These are phyloP conservation scores for Dictyostelium purpureum DNA, from an alignment of 78 protist species.

Conservation along the genomic window DNA sequence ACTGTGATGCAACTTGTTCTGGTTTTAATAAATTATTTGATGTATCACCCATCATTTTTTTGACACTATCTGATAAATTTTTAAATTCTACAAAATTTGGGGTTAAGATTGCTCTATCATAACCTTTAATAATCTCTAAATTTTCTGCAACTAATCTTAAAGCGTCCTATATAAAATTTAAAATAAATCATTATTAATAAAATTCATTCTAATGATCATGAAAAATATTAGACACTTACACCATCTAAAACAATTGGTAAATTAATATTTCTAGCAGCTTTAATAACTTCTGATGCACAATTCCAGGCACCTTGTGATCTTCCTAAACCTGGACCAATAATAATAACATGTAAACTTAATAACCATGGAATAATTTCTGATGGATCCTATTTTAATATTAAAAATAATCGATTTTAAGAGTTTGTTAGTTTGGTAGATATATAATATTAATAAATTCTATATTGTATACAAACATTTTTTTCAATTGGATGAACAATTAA, in stretches of 20 bases:
- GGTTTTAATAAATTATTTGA: conserved; percentile 20
- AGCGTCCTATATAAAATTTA: conserved; percentile 80
- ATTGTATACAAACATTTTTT: conserved; percentile 25
- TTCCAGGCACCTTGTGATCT: conserved; percentile 54
- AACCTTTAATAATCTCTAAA: conserved; percentile 49
- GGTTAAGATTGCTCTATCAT: conserved; percentile 78
- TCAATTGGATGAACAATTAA: conserved; percentile 79
- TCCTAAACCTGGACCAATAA: conserved; percentile 91
- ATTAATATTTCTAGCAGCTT: conserved; percentile 78
- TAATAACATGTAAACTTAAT: conserved; percentile 66
- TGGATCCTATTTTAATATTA: conserved; percentile 19
- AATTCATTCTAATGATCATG: too few relatives aligned
- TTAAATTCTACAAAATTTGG: conserved; percentile 85
- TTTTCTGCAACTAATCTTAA: conserved; percentile 50
- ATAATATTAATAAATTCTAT: not conserved
- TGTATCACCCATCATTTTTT: conserved; percentile 26
- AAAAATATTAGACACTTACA: conserved; percentile 1
- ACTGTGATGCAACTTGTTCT: conserved; percentile 15
- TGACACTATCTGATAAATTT: conserved; percentile 55
- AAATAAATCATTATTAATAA: not conserved
- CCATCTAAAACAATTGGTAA: conserved; percentile 75
- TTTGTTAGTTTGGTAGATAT: not conserved
- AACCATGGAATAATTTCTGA: conserved; percentile 75
- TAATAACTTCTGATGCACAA: conserved; percentile 61
- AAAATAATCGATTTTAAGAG: not conserved